Conservation (phyloP, 768 basidiomycete species). For the Rhodosporidiobolus sp. region DNA sequence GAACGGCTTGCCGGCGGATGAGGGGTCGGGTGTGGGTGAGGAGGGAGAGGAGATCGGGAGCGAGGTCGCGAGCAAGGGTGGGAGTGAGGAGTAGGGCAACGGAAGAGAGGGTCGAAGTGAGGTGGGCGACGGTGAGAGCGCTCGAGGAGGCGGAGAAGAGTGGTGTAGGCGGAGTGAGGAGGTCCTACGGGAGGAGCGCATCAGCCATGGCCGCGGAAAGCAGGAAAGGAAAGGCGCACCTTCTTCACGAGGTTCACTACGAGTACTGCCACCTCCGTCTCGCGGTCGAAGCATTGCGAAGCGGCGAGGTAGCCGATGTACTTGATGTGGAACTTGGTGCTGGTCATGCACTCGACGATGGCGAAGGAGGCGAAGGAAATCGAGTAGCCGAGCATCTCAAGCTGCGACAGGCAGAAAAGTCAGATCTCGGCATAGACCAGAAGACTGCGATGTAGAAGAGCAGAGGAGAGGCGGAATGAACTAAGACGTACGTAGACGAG, state of each 20-base stretch:
- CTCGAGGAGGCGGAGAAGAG: slow-evolving; percentile 29
- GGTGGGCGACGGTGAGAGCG: slow-evolving; percentile 37
- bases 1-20: slow-evolving; percentile 84
- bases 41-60: slow-evolving; percentile 77
- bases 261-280: slow-evolving; percentile 95
- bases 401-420: slow-evolving; percentile 56
- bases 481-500: slow-evolving; percentile 76
- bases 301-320: slow-evolving; percentile 93
- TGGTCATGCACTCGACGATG: slow-evolving; percentile 97
- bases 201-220: too few species aligned
- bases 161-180: slow-evolving; percentile 49
- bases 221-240: slow-evolving; percentile 54
- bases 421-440: too few species aligned
- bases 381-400: slow-evolving; percentile 88
- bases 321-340: slow-evolving; percentile 84
- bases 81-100: slow-evolving; percentile 62
- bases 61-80: slow-evolving; percentile 85
- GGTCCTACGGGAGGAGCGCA: slow-evolving; percentile 54
- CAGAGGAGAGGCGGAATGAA: neutral
- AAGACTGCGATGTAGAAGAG: too few species aligned
- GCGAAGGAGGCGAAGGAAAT: slow-evolving; percentile 96
- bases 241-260: slow-evolving; percentile 95
- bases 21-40: slow-evolving; percentile 82
- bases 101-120: slow-evolving; percentile 47
- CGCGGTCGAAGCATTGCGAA: slow-evolving; percentile 80